These are phyloP conservation scores for Kondoa subrosea DNA, from an alignment of 768 basidiomycete genomes.

Conservation along the genomic window DNA sequence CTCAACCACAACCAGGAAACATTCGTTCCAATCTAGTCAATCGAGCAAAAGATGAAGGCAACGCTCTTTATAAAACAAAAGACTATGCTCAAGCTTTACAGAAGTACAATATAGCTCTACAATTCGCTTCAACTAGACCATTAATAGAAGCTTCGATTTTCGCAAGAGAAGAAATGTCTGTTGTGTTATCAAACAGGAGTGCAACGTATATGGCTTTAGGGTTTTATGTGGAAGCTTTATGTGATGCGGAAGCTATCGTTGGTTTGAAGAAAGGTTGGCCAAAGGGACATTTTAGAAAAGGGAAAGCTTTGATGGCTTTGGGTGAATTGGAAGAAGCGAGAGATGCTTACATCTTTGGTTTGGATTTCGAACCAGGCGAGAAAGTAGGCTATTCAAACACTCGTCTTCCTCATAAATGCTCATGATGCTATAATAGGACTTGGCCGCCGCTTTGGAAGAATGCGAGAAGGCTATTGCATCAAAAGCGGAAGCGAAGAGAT, in stretches of 20 bases:
- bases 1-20: conserved; percentile 22
- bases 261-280: conserved; percentile 70
- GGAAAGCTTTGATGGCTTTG: conserved; percentile 67
- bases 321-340: conserved; percentile 53
- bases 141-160: conserved; percentile 73
- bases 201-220: conserved; percentile 63
- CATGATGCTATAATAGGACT: conserved; percentile 5
- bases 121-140: conserved; percentile 59
- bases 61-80: conserved; percentile 72
- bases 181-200: conserved; percentile 77
- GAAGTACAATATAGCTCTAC: conserved; percentile 61
- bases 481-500: background rate
- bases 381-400: conserved; percentile 34
- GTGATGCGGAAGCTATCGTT: conserved; percentile 83
- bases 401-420: background rate
- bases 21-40: conserved; percentile 37
- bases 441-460: conserved; percentile 13
- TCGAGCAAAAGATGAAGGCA: conserved; percentile 80
- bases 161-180: conserved; percentile 77
- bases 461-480: conserved; percentile 10
- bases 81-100: conserved; percentile 54
- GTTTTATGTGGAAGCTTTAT: conserved; percentile 58
- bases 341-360: conserved; percentile 61
- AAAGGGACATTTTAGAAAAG: conserved; percentile 89
- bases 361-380: conserved; percentile 65